A percentile compares a stretch with the other conserved stretches of the same genome.
Evolutionary conservation across 441 rosid species (phyloP).

Genomic region (Gossypium davidsonii): DNA sequence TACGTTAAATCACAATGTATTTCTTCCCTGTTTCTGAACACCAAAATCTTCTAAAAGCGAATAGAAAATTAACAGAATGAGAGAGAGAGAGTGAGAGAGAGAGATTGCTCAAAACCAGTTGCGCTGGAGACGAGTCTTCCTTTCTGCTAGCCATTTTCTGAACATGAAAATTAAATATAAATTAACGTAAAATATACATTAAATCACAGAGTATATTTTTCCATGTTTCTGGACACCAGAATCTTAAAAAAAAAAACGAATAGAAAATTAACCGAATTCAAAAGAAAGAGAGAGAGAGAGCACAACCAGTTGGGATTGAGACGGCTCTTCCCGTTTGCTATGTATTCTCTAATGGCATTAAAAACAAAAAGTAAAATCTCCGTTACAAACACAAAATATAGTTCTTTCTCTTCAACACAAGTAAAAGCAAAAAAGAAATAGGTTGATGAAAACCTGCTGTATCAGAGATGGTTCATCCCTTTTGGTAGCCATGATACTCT

Average conservation of each 20-base stretch:
- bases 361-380: not conserved
- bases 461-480: conserved; percentile 38
- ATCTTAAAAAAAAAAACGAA: not conserved
- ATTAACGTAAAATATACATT: not conserved
- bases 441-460: not conserved
- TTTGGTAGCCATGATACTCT: conserved; percentile 25
- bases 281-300: not conserved
- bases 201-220: not conserved
- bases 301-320: conserved; percentile 25
- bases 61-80: not conserved
- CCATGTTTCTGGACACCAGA: not conserved
- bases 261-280: not conserved
- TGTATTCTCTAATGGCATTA: conserved; percentile 14
- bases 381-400: not conserved
- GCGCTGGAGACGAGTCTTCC: conserved; percentile 34
- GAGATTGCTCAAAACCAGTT: not conserved
- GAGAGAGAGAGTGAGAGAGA: not conserved
- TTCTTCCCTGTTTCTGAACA: not conserved
- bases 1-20: not conserved
- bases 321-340: conserved; percentile 30
- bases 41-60: not conserved
- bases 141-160: conserved; percentile 29
- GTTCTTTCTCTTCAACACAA: not conserved
- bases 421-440: not conserved
- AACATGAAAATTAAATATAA: not conserved